Evolutionary conservation across 2,329 filamentous ascomycete genomes (phyloP).

Genomic region (Rutstroemia sp.): DNA sequence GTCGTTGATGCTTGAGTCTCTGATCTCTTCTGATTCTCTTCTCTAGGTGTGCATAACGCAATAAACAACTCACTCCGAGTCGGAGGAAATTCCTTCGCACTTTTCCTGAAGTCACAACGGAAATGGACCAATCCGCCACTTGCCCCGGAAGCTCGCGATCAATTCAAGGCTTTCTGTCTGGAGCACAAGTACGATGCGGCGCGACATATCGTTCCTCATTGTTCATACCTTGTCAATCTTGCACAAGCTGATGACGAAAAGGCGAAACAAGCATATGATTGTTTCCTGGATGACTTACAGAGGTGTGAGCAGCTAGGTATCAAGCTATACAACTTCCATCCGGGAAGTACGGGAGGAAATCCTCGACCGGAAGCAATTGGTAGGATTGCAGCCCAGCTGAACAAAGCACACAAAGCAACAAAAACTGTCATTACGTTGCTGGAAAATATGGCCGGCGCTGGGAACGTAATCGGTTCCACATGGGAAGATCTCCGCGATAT

Average conservation of each 20-base stretch:
- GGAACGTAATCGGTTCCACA: slow-evolving; percentile 77
- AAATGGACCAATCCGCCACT: slow-evolving; percentile 88
- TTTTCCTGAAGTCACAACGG: slow-evolving; percentile 93
- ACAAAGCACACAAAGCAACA: slow-evolving; percentile 72
- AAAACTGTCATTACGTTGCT: slow-evolving; percentile 72
- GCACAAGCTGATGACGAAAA: slow-evolving; percentile 76
- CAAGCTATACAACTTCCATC: slow-evolving; percentile 95
- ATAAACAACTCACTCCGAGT: slow-evolving; percentile 72
- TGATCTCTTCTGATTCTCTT: slow-evolving; percentile 6
- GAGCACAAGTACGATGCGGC: slow-evolving; percentile 64
- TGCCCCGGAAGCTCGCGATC: slow-evolving; percentile 54
- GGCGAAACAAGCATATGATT: slow-evolving; percentile 75
- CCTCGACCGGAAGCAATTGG: slow-evolving; percentile 61
- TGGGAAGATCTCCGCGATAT: slow-evolving; percentile 85
- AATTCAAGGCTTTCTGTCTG: slow-evolving; percentile 63
- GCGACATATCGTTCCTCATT: slow-evolving; percentile 79
- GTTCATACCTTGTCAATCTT: slow-evolving; percentile 93
- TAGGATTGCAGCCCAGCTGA: slow-evolving; percentile 76
- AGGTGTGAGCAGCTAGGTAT: slow-evolving; percentile 85
- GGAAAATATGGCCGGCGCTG: slow-evolving; percentile 91
- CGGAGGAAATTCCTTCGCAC: slow-evolving; percentile 85
- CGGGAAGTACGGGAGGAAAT: slow-evolving; percentile 69
- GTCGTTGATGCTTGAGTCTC: slow-evolving; percentile 16
- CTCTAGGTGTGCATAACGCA: slow-evolving; percentile 76
- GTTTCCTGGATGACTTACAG: slow-evolving; percentile 80